A percentile compares a stretch with the other conserved stretches of the same genome.
Evolutionary conservation across 306 rosid genomes (phyloP).

Genomic region (Cyamopsis tetragonoloba): DNA sequence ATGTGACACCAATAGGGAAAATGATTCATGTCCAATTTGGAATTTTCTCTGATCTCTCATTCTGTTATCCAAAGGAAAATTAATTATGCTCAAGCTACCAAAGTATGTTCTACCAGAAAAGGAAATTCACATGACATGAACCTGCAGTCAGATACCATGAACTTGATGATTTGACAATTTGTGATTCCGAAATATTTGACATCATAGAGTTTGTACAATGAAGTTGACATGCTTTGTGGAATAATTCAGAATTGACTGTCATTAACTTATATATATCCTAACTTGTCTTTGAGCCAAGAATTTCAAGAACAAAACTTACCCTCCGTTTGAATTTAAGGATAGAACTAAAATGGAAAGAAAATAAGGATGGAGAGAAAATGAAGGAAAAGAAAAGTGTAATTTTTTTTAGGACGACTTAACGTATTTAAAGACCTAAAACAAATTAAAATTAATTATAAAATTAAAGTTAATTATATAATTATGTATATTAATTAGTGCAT

Average conservation of each 20-base stretch:
- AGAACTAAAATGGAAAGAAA: too few species aligned
- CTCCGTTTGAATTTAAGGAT: too few species aligned
- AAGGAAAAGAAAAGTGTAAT: too few species aligned
- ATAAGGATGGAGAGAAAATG: too few species aligned
- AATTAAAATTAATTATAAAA: too few species aligned
- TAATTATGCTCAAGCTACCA: slow-evolving; percentile 14
- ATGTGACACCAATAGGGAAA: slow-evolving; percentile 3
- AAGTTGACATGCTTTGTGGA: slow-evolving; percentile 22
- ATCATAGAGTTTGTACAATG: not conserved
- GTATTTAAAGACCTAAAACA: too few species aligned
- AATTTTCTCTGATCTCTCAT: too few species aligned
- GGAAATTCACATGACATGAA: not conserved
- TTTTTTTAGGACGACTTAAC: too few species aligned
- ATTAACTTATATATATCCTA: not conserved
- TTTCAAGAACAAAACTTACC: too few species aligned
- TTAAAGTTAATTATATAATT: too few species aligned
- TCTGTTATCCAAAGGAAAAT: not conserved
- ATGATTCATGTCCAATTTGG: slow-evolving; percentile 10
- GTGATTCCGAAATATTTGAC: slow-evolving; percentile 18
- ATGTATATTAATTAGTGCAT: too few species aligned
- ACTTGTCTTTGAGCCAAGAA: too few species aligned
- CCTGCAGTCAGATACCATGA: slow-evolving; percentile 6
- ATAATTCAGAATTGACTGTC: not conserved
- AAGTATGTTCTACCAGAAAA: not conserved
- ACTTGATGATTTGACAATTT: slow-evolving; percentile 21